These are phyloP conservation scores for Phytophthora sp. DNA, from an alignment of 352 stramenopile genomes.

Conservation along the genomic window DNA sequence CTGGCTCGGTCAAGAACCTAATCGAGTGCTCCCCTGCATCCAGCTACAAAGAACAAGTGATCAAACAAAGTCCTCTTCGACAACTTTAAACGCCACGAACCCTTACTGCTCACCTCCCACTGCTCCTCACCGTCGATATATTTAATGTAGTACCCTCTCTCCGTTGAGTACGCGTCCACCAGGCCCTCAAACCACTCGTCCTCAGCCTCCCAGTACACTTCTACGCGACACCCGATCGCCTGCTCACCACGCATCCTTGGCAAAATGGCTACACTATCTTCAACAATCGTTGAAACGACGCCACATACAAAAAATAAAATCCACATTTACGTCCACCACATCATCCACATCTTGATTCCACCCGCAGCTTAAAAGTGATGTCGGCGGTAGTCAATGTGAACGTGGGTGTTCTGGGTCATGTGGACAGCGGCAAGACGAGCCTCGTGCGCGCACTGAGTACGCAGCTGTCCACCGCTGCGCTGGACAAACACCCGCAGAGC, in stretches of 20 bases:
- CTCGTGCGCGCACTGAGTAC: constrained; percentile 97
- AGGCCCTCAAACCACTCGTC: constrained; percentile 70
- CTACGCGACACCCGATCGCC: constrained; percentile 54
- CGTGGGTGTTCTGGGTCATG: constrained; percentile 98
- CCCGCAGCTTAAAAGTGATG: background rate
- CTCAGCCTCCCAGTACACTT: constrained; percentile 76
- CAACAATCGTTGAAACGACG: constrained; percentile 1
- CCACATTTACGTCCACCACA: background rate
- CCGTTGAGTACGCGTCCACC: constrained; percentile 37
- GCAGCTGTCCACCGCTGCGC: constrained; percentile 95
- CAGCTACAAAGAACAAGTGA: constrained; percentile 17
- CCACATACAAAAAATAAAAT: background rate
- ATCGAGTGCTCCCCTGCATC: constrained; percentile 33
- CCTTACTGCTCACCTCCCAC: constrained; percentile 52
- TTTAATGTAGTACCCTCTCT: constrained; percentile 62
- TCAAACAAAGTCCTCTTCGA: background rate
- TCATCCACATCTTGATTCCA: background rate
- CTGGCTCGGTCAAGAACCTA: constrained; percentile 16
- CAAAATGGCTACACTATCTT: constrained; percentile 28
- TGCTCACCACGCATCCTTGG: constrained; percentile 7
- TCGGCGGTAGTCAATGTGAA: constrained; percentile 95
- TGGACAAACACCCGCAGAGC: constrained; percentile 99
- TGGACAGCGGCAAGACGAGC: constrained; percentile 98
- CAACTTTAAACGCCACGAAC: no score
- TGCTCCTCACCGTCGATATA: constrained; percentile 83